phyloP scores from a whole-genome alignment of 495 filamentous ascomycete genomes.

The Aspergillus haitiensis region DNA sequence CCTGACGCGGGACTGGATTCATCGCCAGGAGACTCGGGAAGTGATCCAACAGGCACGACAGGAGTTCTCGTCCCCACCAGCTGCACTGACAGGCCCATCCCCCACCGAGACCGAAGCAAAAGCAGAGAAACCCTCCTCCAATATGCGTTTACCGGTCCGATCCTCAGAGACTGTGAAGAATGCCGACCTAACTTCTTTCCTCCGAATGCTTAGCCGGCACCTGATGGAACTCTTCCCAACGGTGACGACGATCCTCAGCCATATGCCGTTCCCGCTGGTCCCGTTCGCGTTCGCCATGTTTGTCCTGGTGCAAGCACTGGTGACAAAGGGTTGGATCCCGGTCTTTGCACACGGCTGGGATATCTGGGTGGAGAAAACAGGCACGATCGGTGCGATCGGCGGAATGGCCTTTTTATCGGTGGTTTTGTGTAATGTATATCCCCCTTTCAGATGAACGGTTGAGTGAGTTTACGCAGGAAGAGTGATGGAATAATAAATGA shows the following conservation, averaged over 20 bases:
- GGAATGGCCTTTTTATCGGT: conserved; percentile 17
- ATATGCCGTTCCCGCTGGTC: conserved; percentile 16
- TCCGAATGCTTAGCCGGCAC: not conserved
- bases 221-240: conserved; percentile 16
- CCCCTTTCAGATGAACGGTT: no score
- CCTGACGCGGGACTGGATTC: conserved; percentile 4
- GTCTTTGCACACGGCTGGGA: conserved; percentile 20
- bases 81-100: no score
- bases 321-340: conserved; percentile 16
- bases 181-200: no score
- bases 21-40: conserved; percentile 10
- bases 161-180: no score
- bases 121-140: not conserved
- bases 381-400: conserved; percentile 9
- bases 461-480: no score
- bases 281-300: conserved; percentile 18
- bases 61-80: no score
- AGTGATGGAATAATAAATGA: no score
- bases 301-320: conserved; percentile 13
- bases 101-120: not conserved
- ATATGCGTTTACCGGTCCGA: not conserved
- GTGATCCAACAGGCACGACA: not conserved
- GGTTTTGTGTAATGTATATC: conserved; percentile 14
- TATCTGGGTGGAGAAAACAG: conserved; percentile 14
- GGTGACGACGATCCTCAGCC: conserved; percentile 7